Evolutionary conservation across 352 stramenopile species (phyloP).

Genomic region (Phytophthora citricola): DNA sequence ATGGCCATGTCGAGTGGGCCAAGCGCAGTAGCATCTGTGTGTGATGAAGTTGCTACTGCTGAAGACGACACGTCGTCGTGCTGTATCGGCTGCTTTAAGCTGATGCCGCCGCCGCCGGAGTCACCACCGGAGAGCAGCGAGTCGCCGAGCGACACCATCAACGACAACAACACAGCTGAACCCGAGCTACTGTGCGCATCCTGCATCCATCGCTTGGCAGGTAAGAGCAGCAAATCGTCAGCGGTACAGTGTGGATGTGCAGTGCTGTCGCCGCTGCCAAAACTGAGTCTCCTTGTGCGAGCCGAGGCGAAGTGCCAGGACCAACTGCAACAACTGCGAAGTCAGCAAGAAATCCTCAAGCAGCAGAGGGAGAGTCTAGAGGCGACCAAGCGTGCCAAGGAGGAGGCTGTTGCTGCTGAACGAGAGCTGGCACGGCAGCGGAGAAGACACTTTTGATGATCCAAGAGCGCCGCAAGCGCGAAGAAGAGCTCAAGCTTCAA

Average conservation of each 20-base stretch:
- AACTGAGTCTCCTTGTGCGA: slow-evolving; percentile 58
- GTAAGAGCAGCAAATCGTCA: slow-evolving; percentile 7
- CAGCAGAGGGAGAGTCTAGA: slow-evolving; percentile 55
- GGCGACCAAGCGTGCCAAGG: slow-evolving; percentile 42
- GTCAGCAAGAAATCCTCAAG: slow-evolving; percentile 53
- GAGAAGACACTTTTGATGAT: slow-evolving; percentile 44
- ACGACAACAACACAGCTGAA: slow-evolving; percentile 4
- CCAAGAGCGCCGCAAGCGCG: slow-evolving; percentile 48
- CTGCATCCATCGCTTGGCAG: slow-evolving; percentile 32
- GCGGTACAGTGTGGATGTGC: slow-evolving; percentile 4
- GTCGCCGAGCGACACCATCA: slow-evolving; percentile 1
- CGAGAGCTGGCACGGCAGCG: slow-evolving; percentile 42
- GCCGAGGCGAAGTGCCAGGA: slow-evolving; percentile 63
- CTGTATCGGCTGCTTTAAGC: slow-evolving; percentile 50
- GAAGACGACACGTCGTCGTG: slow-evolving; percentile 14
- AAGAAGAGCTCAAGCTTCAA: slow-evolving; percentile 55
- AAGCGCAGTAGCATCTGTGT: too few relatives aligned
- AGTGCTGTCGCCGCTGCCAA: slow-evolving; percentile 45
- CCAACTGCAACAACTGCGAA: slow-evolving; percentile 53
- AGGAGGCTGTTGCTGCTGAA: slow-evolving; percentile 38
- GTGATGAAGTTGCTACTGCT: slow-evolving; percentile 3
- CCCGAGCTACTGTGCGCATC: slow-evolving; percentile 38
- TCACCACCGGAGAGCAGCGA: slow-evolving; percentile 2
- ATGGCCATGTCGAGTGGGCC: too few relatives aligned
- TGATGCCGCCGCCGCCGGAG: slow-evolving; percentile 27